These are phyloP conservation scores for Vitis amurensis DNA, from an alignment of 164 flowering plant genomes.

Conservation along the genomic window DNA sequence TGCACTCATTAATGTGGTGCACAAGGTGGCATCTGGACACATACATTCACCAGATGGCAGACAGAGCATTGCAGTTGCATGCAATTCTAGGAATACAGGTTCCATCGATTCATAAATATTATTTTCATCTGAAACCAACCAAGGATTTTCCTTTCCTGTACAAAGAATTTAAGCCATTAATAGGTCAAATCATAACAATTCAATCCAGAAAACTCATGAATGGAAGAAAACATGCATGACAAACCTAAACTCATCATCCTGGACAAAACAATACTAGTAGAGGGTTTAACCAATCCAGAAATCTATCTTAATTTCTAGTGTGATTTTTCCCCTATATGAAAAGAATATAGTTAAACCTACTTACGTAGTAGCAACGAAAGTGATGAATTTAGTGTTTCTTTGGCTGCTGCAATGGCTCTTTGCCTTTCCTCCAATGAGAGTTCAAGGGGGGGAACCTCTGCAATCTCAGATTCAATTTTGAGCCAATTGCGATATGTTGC, in stretches of 20 bases:
- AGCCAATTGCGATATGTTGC: conserved; percentile 96
- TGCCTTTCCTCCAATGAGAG: conserved; percentile 81
- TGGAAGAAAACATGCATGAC: not conserved
- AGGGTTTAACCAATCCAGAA: not conserved
- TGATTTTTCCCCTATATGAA: not conserved
- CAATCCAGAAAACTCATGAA: conserved; percentile 1
- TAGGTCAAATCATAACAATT: not conserved
- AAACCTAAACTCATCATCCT: not conserved
- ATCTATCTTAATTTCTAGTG: not conserved
- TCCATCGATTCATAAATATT: conserved; percentile 41
- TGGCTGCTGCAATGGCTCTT: conserved; percentile 65
- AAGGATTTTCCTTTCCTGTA: conserved; percentile 67
- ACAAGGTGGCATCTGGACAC: conserved; percentile 82
- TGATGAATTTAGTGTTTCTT: conserved; percentile 59
- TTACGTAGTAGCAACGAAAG: conserved; percentile 61
- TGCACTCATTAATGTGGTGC: conserved; percentile 85
- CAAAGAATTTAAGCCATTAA: conserved; percentile 6
- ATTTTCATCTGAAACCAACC: conserved; percentile 63
- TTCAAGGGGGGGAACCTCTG: conserved; percentile 57
- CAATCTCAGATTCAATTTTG: conserved; percentile 72
- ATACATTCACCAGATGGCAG: conserved; percentile 88
- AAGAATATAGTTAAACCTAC: conserved; percentile 21
- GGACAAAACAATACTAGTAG: not conserved
- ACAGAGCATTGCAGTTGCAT: conserved; percentile 83
- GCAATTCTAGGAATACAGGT: conserved; percentile 73